Conservation (phyloP, 2,329 filamentous ascomycete species). For the Fusarium begoniae region DNA sequence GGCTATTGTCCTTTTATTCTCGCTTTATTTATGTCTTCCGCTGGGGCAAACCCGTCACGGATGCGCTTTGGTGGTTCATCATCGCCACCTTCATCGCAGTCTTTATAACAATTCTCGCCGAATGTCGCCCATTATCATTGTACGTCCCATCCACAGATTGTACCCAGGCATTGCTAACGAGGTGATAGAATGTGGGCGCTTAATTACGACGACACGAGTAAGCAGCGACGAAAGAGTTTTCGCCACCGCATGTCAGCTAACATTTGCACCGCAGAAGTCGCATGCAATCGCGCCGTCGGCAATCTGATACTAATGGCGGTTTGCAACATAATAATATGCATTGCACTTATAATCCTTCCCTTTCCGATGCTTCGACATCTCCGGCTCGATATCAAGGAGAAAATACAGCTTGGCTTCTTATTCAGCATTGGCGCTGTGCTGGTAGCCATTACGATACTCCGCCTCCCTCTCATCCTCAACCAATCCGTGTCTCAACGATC, state of each 20-base stretch:
- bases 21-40: constrained; percentile 42
- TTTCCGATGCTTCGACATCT: constrained; percentile 44
- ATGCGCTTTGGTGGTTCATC: constrained; percentile 41
- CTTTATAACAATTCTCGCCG: constrained; percentile 40
- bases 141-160: not conserved
- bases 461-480: constrained; percentile 44
- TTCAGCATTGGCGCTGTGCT: constrained; percentile 43
- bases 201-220: constrained; percentile 16
- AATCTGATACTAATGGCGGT: constrained; percentile 44
- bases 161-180: not conserved
- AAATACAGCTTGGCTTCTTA: constrained; percentile 37
- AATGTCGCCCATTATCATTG: constrained; percentile 42
- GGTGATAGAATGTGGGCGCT: constrained; percentile 29
- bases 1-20: constrained; percentile 44
- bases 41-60: constrained; percentile 37
- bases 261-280: constrained; percentile 3
- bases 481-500: constrained; percentile 43
- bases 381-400: constrained; percentile 25
- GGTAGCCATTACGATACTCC: constrained; percentile 44
- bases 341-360: constrained; percentile 44
- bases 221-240: not conserved
- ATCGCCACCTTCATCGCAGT: constrained; percentile 41
- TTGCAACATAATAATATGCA: constrained; percentile 44
- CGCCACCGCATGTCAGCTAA: constrained; percentile 4
- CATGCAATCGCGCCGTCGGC: constrained; percentile 38